Evolutionary conservation across 2,329 filamentous ascomycete genomes (phyloP).

Genomic region (Blastomyces emzantsi): DNA sequence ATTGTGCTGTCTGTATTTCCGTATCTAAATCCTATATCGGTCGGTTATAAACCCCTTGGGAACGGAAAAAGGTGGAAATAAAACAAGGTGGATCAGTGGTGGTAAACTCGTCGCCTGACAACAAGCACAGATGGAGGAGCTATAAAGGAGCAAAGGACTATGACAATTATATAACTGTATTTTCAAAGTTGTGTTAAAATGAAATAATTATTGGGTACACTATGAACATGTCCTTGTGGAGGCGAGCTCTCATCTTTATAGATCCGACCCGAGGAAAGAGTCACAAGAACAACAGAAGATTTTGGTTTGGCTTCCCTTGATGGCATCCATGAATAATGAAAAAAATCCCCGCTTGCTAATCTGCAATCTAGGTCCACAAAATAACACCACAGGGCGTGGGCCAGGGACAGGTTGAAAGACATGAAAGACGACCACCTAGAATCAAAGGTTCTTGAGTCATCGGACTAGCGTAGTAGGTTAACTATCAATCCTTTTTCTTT

Average conservation of each 20-base stretch:
- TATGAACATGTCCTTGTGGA: not conserved
- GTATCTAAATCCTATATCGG: not conserved
- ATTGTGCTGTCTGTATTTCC: not conserved
- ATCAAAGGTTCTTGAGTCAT: not conserved
- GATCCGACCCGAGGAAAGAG: not conserved
- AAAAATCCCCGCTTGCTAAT: not conserved
- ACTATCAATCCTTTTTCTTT: not conserved
- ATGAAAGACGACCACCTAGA: not conserved
- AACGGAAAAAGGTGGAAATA: no score
- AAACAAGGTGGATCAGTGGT: not conserved
- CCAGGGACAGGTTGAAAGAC: not conserved
- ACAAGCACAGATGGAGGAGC: no score
- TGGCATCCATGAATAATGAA: not conserved
- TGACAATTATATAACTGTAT: not conserved
- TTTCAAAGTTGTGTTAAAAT: not conserved
- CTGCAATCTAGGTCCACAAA: not conserved
- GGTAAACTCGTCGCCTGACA: no score
- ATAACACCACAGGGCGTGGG: constrained; percentile 3
- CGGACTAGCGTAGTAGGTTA: not conserved
- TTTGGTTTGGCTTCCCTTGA: not conserved
- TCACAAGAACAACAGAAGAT: not conserved
- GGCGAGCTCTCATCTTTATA: not conserved
- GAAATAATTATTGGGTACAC: not conserved
- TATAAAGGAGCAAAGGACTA: no score
- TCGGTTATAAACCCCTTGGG: not conserved